Conservation (phyloP, 2,329 filamentous ascomycete species). For the Lojkania enalia region DNA sequence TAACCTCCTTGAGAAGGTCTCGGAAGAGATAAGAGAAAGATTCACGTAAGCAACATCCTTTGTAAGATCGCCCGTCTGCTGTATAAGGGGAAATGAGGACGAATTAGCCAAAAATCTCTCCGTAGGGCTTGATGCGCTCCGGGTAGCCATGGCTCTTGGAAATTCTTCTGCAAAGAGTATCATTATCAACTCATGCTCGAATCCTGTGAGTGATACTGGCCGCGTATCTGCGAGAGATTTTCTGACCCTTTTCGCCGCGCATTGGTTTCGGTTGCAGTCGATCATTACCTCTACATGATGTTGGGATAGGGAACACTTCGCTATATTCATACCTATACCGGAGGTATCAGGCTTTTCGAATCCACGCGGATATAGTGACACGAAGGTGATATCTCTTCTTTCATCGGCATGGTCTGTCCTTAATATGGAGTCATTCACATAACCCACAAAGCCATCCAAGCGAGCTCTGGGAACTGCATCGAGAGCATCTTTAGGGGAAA, state of each 20-base stretch:
- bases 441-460: constrained; percentile 24
- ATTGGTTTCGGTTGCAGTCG: constrained; percentile 17
- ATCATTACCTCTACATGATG: constrained; percentile 28
- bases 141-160: constrained; percentile 15
- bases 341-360: too few relatives aligned
- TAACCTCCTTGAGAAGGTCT: constrained; percentile 27
- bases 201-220: constrained; percentile 12
- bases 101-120: constrained; percentile 28
- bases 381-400: constrained; percentile 14
- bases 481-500: too few relatives aligned
- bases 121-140: constrained; percentile 23
- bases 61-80: constrained; percentile 7
- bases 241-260: constrained; percentile 18
- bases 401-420: constrained; percentile 4
- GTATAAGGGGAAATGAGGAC: constrained; percentile 23
- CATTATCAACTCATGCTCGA: constrained; percentile 23
- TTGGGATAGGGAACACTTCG: constrained; percentile 23
- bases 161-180: constrained; percentile 14
- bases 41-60: constrained; percentile 13
- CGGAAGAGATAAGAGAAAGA: constrained; percentile 14
- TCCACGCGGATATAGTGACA: too few relatives aligned
- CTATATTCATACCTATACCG: constrained; percentile 19
- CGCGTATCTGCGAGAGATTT: constrained; percentile 23
- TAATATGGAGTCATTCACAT: constrained; percentile 17
- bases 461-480: constrained; percentile 14